Evolutionary conservation across 306 rosid species (phyloP), one percentile per base, ranked within the genome.

Genomic region (Fragaria vesca): DNA sequence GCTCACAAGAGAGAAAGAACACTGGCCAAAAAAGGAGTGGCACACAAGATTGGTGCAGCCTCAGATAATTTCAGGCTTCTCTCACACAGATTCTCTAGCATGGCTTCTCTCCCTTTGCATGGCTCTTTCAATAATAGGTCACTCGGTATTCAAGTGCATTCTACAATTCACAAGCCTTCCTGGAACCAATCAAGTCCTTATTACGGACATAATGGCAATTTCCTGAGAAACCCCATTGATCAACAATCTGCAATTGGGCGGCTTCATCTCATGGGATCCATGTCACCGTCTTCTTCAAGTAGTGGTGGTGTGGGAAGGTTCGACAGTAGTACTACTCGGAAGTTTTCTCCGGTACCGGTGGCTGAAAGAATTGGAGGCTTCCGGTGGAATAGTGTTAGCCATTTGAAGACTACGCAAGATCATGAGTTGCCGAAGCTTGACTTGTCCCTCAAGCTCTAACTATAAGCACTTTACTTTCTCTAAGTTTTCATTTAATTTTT

Each of bases 1-100:
- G 97, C 98, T 16, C 98, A 94, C 43, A 94, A 94, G 57, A 80
- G 98, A n/a, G 97, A 94, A 83, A 86, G 98, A 69, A 94, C 86
- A 16, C 76, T 94, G 4, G 94, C 89, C 0, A 94, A 92, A 72
- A 90, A 92, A 78, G 86, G 89, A 66, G 47, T 66, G 26, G 26
- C 47, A n/a, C 87, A 78, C 63, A 86, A 75, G 78, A 60, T 45
- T 36, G 79, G 77, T 76, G 69, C 83, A 17, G 46, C 75, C 24
- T 79, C 86, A 1, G 77, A 75, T 38, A 80, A 80, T 71, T 88
- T 80, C 76, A 88, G 84, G 76, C 30, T 82, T 51, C 72, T 66
- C 61, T 36, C 82, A 66, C 77, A 76, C 40, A 81, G 87, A 69
- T 90, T 81, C 79, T 81, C 94, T 2, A 89, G 88, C 81, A 80